Conservation (phyloP, 2,329 filamentous ascomycete genomes). For the Gaeumannomyces sp. region DNA sequence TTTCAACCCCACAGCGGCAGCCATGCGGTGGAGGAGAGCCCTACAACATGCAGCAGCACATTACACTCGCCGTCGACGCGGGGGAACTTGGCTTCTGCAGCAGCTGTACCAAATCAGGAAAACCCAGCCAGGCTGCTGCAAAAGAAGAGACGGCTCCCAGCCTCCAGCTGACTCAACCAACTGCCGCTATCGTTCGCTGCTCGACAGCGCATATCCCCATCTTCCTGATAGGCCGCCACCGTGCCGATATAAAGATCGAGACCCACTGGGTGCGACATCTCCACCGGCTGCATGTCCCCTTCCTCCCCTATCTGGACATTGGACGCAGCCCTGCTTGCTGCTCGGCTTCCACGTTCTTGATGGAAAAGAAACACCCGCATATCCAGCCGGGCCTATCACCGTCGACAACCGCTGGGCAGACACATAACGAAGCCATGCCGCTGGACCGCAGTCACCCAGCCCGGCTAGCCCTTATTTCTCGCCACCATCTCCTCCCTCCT, state of each 20-base stretch:
- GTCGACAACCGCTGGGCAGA: not conserved
- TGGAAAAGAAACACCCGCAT: not conserved
- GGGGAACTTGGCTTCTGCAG: too few relatives aligned
- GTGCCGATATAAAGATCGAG: not conserved
- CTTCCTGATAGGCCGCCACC: too few relatives aligned
- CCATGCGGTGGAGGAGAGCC: not conserved
- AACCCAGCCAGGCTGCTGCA: not conserved
- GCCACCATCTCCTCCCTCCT: not conserved
- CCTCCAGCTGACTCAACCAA: too few relatives aligned
- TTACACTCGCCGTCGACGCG: too few relatives aligned
- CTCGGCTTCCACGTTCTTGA: not conserved
- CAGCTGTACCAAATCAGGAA: not conserved
- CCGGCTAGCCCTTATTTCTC: not conserved
- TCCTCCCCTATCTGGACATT: not conserved
- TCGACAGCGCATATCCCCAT: too few relatives aligned
- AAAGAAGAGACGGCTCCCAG: too few relatives aligned
- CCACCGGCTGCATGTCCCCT: not conserved
- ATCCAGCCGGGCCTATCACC: not conserved
- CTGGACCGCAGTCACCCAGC: not conserved
- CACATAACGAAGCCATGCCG: not conserved
- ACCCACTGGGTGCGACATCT: not conserved
- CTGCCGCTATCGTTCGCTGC: too few relatives aligned
- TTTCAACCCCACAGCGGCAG: not conserved
- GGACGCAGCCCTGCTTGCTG: too few relatives aligned
- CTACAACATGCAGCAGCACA: too few relatives aligned